phyloP scores from a whole-genome alignment of 768 basidiomycete species.

The Russula ochroleuca region DNA sequence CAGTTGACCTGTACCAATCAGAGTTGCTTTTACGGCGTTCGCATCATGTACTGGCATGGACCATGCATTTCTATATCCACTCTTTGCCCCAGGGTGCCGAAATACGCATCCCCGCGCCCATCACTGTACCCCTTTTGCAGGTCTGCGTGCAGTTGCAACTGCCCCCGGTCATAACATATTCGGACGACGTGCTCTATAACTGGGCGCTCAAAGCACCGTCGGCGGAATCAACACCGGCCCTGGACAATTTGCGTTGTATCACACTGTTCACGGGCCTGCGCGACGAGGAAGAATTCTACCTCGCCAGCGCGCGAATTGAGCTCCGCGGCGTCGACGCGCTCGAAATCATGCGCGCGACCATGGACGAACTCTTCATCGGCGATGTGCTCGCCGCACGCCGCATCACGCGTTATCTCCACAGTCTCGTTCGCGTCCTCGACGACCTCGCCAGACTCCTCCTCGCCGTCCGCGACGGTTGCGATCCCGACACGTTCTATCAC shows the following conservation, averaged over 20 bases:
- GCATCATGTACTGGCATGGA: slow-evolving; percentile 51
- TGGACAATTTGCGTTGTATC: slow-evolving; percentile 58
- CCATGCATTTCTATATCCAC: slow-evolving; percentile 57
- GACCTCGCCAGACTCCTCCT: slow-evolving; percentile 58
- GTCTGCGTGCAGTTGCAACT: slow-evolving; percentile 68
- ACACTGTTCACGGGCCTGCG: slow-evolving; percentile 72
- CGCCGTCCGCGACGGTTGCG: slow-evolving; percentile 62
- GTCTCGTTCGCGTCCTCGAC: slow-evolving; percentile 61
- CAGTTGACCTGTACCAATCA: slow-evolving; percentile 36
- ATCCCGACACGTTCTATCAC: slow-evolving; percentile 61
- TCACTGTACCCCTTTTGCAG: slow-evolving; percentile 72
- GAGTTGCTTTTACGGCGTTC: slow-evolving; percentile 50
- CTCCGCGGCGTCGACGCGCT: slow-evolving; percentile 80
- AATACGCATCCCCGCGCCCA: slow-evolving; percentile 60
- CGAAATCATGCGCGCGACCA: slow-evolving; percentile 75
- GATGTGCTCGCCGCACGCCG: slow-evolving; percentile 47
- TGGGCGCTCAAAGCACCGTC: slow-evolving; percentile 42
- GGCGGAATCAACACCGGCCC: slow-evolving; percentile 37
- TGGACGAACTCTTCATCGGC: slow-evolving; percentile 84
- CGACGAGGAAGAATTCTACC: slow-evolving; percentile 86
- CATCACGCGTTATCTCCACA: slow-evolving; percentile 55
- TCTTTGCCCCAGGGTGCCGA: slow-evolving; percentile 34
- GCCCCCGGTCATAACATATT: slow-evolving; percentile 86
- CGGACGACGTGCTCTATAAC: slow-evolving; percentile 90
- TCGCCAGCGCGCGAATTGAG: slow-evolving; percentile 83